These are phyloP conservation scores for Elsinoe perseae DNA, from an alignment of 2,329 filamentous ascomycete species.

Conservation along the genomic window DNA sequence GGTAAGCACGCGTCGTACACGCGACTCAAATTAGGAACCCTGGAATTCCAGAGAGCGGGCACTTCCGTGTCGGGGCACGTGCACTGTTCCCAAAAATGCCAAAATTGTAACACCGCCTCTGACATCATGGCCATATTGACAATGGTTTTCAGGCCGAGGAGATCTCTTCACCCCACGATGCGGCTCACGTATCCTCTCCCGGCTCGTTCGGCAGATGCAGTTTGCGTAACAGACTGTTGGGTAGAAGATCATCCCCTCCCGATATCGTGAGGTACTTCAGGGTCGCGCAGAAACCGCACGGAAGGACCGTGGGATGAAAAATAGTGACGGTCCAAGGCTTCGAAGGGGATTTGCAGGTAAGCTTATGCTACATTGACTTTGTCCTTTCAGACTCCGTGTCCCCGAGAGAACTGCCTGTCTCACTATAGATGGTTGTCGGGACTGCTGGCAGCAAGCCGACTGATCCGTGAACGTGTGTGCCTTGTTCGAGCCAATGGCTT, in stretches of 20 bases:
- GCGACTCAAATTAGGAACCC: neutral
- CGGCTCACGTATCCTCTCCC: neutral
- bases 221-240: neutral
- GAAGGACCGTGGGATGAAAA: neutral
- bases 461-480: neutral
- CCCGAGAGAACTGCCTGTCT: neutral
- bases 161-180: neutral
- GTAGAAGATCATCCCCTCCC: neutral
- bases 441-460: slow-evolving; percentile 1
- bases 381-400: neutral
- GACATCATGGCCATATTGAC: neutral
- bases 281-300: neutral
- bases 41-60: neutral
- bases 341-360: neutral
- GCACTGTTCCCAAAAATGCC: neutral
- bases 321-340: neutral
- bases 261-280: neutral
- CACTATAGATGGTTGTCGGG: neutral
- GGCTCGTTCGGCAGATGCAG: neutral
- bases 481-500: neutral
- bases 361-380: slow-evolving; percentile 14
- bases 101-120: neutral
- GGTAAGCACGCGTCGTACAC: neutral
- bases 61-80: neutral
- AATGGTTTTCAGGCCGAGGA: neutral